These are phyloP conservation scores for Talaromyces marneffei DNA, from an alignment of 2,329 filamentous ascomycete genomes.

Conservation along the genomic window DNA sequence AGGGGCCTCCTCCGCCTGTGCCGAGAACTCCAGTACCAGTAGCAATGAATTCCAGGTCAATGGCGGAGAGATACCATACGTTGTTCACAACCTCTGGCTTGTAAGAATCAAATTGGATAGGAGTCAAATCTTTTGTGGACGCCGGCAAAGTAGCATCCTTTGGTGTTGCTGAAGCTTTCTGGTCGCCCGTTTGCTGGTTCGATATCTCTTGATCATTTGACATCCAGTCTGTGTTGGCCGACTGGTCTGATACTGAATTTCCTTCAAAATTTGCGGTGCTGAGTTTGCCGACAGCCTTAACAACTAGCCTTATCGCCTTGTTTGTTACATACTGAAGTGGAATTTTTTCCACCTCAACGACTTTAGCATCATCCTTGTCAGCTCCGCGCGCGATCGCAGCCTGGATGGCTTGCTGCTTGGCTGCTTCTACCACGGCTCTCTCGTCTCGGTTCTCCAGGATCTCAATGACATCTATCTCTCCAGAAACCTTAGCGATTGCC, in stretches of 20 bases:
- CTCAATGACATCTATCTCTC: conserved; percentile 50
- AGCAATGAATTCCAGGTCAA: conserved; percentile 36
- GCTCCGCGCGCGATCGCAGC: conserved; percentile 21
- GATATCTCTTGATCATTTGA: neutral
- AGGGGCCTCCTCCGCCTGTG: conserved; percentile 37
- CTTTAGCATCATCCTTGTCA: conserved; percentile 33
- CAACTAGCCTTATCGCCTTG: conserved; percentile 29
- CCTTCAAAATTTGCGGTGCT: neutral
- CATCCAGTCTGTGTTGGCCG: neutral
- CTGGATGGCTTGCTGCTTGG: conserved; percentile 20
- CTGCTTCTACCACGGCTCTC: conserved; percentile 19
- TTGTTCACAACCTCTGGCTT: conserved; percentile 26
- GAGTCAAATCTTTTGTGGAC: conserved; percentile 19
- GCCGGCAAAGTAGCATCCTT: conserved; percentile 3
- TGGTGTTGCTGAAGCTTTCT: neutral
- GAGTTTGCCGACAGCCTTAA: conserved; percentile 39
- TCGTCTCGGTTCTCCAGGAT: conserved; percentile 33
- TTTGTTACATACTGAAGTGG: conserved; percentile 33
- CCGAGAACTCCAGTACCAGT: conserved; percentile 35
- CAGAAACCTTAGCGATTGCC: conserved; percentile 52
- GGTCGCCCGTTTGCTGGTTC: neutral
- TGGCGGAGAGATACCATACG: conserved; percentile 34
- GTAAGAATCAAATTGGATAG: conserved; percentile 28
- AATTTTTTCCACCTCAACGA: conserved; percentile 41
- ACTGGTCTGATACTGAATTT: neutral